Evolutionary conservation across 495 filamentous ascomycete species (phyloP), one percentile per base, ranked within the genome.

Genomic region (Xylaria cubensis): DNA sequence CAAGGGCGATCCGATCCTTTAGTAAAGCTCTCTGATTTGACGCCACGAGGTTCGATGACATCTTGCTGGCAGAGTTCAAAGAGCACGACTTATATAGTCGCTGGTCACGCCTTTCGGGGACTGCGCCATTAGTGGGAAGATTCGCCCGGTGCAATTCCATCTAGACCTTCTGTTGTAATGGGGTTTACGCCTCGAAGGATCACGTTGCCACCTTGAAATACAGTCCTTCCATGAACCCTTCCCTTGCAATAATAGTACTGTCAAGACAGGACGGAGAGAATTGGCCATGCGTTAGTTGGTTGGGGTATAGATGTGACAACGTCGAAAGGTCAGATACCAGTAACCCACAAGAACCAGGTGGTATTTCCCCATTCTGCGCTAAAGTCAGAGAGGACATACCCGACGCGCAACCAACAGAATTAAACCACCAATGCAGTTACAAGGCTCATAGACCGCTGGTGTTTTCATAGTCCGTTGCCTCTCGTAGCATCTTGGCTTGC

Each of bases 41-140:
- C 63, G 63, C 63, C 63, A 32, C 29, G 24, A 48, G 15, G 29
- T 42, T 41, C 26, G 10, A 19, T 10, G 36, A 41, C 50, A 41
- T 39, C n/a, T 39, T 13, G 44, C 17, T 10, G 3, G n/a, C 4
- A 7, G 10, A n/a, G 19, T 34, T n/a, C 6, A 29, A 29, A 61
- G 17, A 26, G 7, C 48, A 36, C 50, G 50, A 55, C n/a, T 42
- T 55, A 36, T 55, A 34, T 55, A 34, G 36, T n/a, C 48, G 13
- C 2, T n/a, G 2, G 4, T 67, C 65, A 67, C 65, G 36, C 50
- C 65, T 67, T 67, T 56, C 48, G 48, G 50, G 32, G n/a, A 26
- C 65, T 67, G 8, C 8, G 34, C 65, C 36, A 67, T 56, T 29
- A 67, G 65, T 29, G 34, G 56, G 48, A 51, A 67, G 17, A 46